Percentiles rank a stretch among this genome's conserved stretches.
These are phyloP conservation scores for Penicillium expansum DNA, from an alignment of 2,329 filamentous ascomycete genomes.

Conservation along the genomic window DNA sequence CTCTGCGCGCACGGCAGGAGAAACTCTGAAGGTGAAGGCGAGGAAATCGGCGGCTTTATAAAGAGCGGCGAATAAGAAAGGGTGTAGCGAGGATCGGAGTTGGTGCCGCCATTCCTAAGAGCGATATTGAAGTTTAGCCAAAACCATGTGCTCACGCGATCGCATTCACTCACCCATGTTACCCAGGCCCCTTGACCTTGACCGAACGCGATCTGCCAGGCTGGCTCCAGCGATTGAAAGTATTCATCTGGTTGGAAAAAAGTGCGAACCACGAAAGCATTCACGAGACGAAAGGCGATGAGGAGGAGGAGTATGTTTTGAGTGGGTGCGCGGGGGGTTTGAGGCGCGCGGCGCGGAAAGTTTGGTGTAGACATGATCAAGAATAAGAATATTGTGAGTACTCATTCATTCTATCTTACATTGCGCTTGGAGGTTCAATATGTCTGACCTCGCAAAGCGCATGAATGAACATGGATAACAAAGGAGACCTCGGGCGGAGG, in stretches of 20 bases:
- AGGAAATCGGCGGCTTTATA: slow-evolving; percentile 64
- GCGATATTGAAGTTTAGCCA: slow-evolving; percentile 9
- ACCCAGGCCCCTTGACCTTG: slow-evolving; percentile 76
- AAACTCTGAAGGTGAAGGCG: slow-evolving; percentile 54
- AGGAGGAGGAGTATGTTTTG: slow-evolving; percentile 40
- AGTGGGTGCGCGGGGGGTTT: slow-evolving; percentile 6
- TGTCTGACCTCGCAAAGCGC: not conserved
- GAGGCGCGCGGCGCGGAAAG: slow-evolving; percentile 13
- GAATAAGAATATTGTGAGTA: not conserved
- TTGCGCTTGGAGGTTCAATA: slow-evolving; percentile 2
- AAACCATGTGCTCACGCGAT: not conserved
- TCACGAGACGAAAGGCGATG: slow-evolving; percentile 71
- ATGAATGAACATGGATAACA: not conserved
- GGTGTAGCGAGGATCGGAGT: slow-evolving; percentile 86
- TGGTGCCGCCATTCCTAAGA: slow-evolving; percentile 85
- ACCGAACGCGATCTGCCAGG: slow-evolving; percentile 86
- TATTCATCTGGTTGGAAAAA: slow-evolving; percentile 99
- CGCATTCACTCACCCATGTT: slow-evolving; percentile 72
- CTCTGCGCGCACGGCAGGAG: slow-evolving; percentile 58
- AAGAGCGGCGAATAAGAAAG: slow-evolving; percentile 74
- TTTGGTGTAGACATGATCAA: slow-evolving; percentile 8
- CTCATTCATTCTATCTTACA: not conserved
- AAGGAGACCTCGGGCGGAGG: not conserved
- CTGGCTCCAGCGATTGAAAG: slow-evolving; percentile 92
- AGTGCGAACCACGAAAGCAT: slow-evolving; percentile 74